Evolutionary conservation across 208 protist genomes (phyloP).

Genomic region (Herpetomonas muscarum): DNA sequence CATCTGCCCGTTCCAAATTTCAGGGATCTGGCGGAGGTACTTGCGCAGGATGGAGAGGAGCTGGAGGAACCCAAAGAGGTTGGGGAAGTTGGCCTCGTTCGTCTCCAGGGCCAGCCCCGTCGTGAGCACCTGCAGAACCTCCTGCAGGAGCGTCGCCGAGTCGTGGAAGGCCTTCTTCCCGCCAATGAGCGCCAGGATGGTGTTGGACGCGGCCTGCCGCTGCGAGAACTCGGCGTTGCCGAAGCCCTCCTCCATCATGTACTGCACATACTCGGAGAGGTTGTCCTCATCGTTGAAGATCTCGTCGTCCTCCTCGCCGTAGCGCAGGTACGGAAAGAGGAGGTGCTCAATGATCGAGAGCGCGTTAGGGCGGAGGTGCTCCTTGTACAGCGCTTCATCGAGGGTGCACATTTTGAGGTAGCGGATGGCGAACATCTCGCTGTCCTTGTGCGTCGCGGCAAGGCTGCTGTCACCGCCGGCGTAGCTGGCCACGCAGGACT

Average conservation of each 20-base stretch:
- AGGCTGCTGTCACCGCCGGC: constrained; percentile 16
- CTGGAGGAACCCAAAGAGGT: constrained; percentile 79
- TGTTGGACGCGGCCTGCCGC: constrained; percentile 73
- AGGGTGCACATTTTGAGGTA: constrained; percentile 79
- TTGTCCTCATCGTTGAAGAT: constrained; percentile 68
- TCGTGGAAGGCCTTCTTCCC: constrained; percentile 78
- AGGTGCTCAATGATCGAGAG: constrained; percentile 68
- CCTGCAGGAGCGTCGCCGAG: constrained; percentile 50
- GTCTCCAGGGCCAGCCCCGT: constrained; percentile 49
- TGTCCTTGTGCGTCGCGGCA: constrained; percentile 44
- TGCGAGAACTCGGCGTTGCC: constrained; percentile 62
- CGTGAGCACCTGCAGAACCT: constrained; percentile 53
- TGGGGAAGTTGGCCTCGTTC: constrained; percentile 43
- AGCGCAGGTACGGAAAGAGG: constrained; percentile 81
- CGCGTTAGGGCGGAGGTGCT: constrained; percentile 54
- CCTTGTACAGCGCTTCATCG: constrained; percentile 54
- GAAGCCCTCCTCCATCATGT: constrained; percentile 81
- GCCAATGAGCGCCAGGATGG: constrained; percentile 66
- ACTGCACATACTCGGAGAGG: constrained; percentile 75
- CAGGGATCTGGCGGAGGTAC: constrained; percentile 59
- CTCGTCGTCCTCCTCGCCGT: constrained; percentile 72
- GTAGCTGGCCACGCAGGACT: constrained; percentile 37
- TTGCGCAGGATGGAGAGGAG: constrained; percentile 77
- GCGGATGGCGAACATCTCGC: constrained; percentile 74
- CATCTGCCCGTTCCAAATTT: constrained; percentile 79